Evolutionary conservation across 1,139 yeast species (phyloP).

Genomic region (Spathaspora sp.): DNA sequence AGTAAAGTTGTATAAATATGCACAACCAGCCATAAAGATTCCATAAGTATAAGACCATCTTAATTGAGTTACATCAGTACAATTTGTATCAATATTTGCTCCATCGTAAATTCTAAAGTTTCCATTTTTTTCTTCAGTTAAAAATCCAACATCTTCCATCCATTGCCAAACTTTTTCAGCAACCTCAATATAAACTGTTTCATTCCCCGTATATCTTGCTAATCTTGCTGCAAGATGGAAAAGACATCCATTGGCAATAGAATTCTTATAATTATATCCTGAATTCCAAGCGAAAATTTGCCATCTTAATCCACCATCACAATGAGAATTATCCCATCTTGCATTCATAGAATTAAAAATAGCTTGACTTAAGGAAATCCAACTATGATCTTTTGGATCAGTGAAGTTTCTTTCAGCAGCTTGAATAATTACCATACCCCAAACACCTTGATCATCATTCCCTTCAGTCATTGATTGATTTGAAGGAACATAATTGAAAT

Average conservation of each 20-base stretch:
- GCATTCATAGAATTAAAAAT: constrained; percentile 72
- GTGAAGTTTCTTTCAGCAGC: constrained; percentile 64
- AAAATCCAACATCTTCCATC: constrained; percentile 54
- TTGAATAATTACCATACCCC: constrained; percentile 62
- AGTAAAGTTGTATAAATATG: constrained; percentile 68
- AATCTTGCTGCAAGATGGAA: constrained; percentile 78
- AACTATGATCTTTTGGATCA: constrained; percentile 50
- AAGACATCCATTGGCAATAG: constrained; percentile 75
- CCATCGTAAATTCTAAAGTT: constrained; percentile 63
- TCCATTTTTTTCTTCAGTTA: constrained; percentile 35
- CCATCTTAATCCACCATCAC: constrained; percentile 85
- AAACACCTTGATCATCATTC: constrained; percentile 71
- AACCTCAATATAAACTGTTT: constrained; percentile 16
- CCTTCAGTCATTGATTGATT: constrained; percentile 66
- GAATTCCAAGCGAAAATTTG: constrained; percentile 75
- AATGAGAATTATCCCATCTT: constrained; percentile 66
- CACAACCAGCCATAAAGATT: constrained; percentile 65
- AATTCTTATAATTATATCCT: constrained; percentile 78
- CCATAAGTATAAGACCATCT: constrained; percentile 85
- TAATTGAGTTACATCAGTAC: constrained; percentile 50
- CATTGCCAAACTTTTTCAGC: constrained; percentile 72
- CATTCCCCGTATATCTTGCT: constrained; percentile 69
- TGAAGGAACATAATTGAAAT: constrained; percentile 53
- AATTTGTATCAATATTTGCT: constrained; percentile 53
- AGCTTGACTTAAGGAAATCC: constrained; percentile 73